Evolutionary conservation across 2,329 filamentous ascomycete species (phyloP), one percentile per base, ranked within the genome.

Genomic region (Rasamsonia emersonii): DNA sequence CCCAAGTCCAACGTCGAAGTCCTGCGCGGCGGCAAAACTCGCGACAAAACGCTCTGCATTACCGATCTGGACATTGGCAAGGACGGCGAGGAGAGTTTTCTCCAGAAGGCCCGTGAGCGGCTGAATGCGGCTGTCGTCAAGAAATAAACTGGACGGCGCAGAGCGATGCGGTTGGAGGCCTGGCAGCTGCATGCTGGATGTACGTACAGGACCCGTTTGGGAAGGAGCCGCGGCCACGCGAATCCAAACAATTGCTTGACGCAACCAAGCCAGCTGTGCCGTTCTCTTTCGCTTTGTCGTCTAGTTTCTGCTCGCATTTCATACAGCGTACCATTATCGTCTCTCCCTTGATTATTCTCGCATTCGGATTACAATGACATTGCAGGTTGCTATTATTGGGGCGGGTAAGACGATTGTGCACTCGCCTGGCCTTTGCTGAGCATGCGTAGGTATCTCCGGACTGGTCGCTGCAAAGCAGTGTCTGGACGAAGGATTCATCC

Each of bases 1-100:
- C 71, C 79, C 18, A 82, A 79, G 48, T 77, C 79, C 1, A 68
- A 75, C 38, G 56, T 84, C 1, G 64, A 71, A 25, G 70, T 85
- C 24, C 68, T 70, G 9, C 73, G 73, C 10, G 80, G 80, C 0
- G 50, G 69, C 32, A 83, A 77, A 51, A 77, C 73, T 13, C 67
- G 71, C 35, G 72, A 79, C 25, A 86, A 85, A 57, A 77, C 68
- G 0, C 54, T 82, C 26, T 45, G 52, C 28, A 44, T 61, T 10
- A 38, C 41, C 23, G 43, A 46, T 13, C 27, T 56, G 21, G 37
- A 44, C 29, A 47, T 61, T 44, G 38, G 43, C 5, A 32, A 47
- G 17, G 55, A 53, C 1, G 54, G 59, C 26, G 51, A 56, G 31
- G 40, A 58, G 7, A 38, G 31, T 1, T 53, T 48, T 25, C 34